Percentiles rank a stretch among this genome's conserved stretches.
Evolutionary conservation across 192 early-diverging fungal genomes (phyloP).

Genomic region (Fimicolochytrium jonesii): DNA sequence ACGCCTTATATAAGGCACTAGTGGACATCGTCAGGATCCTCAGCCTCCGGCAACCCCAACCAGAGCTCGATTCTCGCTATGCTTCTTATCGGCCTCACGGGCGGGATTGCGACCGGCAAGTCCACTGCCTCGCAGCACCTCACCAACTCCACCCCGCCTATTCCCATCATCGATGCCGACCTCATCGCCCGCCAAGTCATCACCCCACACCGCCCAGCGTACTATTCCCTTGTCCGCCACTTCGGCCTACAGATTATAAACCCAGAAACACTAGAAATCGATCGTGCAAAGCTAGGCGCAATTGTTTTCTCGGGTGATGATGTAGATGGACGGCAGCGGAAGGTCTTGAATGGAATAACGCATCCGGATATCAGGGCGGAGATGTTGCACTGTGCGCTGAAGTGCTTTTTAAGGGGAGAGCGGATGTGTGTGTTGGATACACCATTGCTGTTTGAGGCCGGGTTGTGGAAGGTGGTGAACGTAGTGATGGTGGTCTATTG

Average conservation of each 20-base stretch:
- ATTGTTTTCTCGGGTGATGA: constrained; percentile 81
- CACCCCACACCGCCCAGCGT: constrained; percentile 67
- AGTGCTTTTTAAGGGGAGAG: constrained; percentile 65
- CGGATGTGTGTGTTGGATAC: constrained; percentile 80
- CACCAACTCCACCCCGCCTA: constrained; percentile 8
- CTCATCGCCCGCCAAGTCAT: constrained; percentile 83
- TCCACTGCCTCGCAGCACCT: constrained; percentile 76
- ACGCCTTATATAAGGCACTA: too few relatives aligned
- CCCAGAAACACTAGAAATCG: constrained; percentile 46
- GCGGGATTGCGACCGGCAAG: constrained; percentile 90
- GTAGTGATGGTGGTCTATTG: constrained; percentile 77
- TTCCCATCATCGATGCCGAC: constrained; percentile 91
- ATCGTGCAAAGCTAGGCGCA: constrained; percentile 71
- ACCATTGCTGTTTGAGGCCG: constrained; percentile 87
- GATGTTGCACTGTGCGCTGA: constrained; percentile 65
- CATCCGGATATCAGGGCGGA: constrained; percentile 83
- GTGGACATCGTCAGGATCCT: too few relatives aligned
- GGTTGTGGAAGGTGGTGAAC: constrained; percentile 68
- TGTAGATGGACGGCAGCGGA: constrained; percentile 66
- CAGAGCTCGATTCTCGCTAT: too few relatives aligned
- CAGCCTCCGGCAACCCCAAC: too few relatives aligned
- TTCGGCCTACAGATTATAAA: constrained; percentile 71
- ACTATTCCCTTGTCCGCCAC: constrained; percentile 63
- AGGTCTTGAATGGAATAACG: constrained; percentile 73
- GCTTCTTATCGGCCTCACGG: constrained; percentile 90